phyloP scores from a whole-genome alignment of 192 early-diverging fungal species.

The Coemansia sp. region DNA sequence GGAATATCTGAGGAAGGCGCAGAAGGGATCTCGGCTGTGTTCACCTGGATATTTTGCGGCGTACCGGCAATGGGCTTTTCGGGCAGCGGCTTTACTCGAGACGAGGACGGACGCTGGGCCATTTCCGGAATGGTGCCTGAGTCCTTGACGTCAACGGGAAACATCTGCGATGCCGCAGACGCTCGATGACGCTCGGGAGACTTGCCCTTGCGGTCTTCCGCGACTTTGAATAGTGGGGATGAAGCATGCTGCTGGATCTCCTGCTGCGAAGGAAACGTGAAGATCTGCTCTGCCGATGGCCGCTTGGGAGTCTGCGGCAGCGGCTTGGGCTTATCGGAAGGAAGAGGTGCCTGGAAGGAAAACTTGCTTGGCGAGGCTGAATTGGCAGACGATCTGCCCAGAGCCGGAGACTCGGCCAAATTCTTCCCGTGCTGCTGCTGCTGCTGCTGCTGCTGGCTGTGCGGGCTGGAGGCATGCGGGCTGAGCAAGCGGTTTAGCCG shows the following conservation, averaged over 20 bases:
- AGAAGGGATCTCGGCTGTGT: slow-evolving; percentile 18
- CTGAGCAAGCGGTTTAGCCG: slow-evolving; percentile 38
- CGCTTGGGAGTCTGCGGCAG: slow-evolving; percentile 30
- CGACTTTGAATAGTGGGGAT: slow-evolving; percentile 29
- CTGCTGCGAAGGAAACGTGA: slow-evolving; percentile 33
- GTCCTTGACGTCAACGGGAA: no score
- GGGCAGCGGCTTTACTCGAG: slow-evolving; percentile 3
- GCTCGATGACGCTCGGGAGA: neutral
- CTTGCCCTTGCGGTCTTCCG: slow-evolving; percentile 2
- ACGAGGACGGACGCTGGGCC: slow-evolving; percentile 15
- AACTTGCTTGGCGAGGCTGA: slow-evolving; percentile 25
- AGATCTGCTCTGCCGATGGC: slow-evolving; percentile 19
- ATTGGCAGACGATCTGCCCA: neutral
- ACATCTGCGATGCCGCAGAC: no score
- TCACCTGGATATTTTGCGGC: slow-evolving; percentile 13
- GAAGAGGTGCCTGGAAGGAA: slow-evolving; percentile 14
- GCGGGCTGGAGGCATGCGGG: slow-evolving; percentile 3
- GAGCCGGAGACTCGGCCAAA: neutral
- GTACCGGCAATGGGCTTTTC: slow-evolving; percentile 8
- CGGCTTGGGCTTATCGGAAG: slow-evolving; percentile 22
- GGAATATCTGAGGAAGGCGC: neutral
- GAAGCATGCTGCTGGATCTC: slow-evolving; percentile 6
- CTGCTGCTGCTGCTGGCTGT: neutral
- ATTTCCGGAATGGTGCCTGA: slow-evolving; percentile 17
- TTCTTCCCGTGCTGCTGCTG: neutral